phyloP scores from a whole-genome alignment of 768 basidiomycete genomes.

The Boletus tomentosulus region DNA sequence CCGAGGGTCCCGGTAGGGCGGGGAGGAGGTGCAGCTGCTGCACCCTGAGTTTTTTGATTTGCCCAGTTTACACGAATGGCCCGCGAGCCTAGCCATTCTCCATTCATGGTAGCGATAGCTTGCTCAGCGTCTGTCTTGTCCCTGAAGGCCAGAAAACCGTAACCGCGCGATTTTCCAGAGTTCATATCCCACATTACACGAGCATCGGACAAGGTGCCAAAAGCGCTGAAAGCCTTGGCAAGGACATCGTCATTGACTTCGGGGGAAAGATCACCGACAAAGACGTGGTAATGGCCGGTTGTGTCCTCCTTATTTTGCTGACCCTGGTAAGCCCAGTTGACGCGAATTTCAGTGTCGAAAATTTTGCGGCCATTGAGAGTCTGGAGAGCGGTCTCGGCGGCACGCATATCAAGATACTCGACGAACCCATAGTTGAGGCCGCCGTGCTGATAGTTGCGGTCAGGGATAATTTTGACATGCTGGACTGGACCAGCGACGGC shows the following conservation, averaged over 20 bases:
- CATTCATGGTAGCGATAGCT: slow-evolving; percentile 99
- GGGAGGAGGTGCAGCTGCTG: slow-evolving; percentile 33
- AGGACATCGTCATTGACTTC: slow-evolving; percentile 98
- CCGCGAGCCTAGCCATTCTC: slow-evolving; percentile 97
- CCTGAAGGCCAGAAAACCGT: slow-evolving; percentile 97
- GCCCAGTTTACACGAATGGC: slow-evolving; percentile 99
- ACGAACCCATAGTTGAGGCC: slow-evolving; percentile 99
- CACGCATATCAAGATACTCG: slow-evolving; percentile 98
- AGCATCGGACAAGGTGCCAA: slow-evolving; percentile 94
- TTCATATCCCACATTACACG: slow-evolving; percentile 99
- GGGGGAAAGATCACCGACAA: slow-evolving; percentile 98
- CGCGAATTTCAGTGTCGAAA: slow-evolving; percentile 98
- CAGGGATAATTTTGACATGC: slow-evolving; percentile 99
- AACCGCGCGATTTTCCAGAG: slow-evolving; percentile 96
- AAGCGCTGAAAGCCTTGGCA: slow-evolving; percentile 94
- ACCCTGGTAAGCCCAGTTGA: slow-evolving; percentile 99
- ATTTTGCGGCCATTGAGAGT: slow-evolving; percentile 99
- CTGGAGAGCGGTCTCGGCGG: slow-evolving; percentile 97
- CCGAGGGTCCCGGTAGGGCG: slow-evolving; percentile 47
- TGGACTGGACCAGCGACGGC: slow-evolving; percentile 96
- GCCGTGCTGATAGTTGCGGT: slow-evolving; percentile 98
- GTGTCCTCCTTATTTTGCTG: slow-evolving; percentile 99
- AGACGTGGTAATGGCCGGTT: slow-evolving; percentile 95
- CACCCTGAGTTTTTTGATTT: slow-evolving; percentile 93
- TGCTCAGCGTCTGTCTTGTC: slow-evolving; percentile 99